These are phyloP conservation scores for Trichoderma sp. DNA, from an alignment of 2,329 filamentous ascomycete genomes.

Conservation along the genomic window DNA sequence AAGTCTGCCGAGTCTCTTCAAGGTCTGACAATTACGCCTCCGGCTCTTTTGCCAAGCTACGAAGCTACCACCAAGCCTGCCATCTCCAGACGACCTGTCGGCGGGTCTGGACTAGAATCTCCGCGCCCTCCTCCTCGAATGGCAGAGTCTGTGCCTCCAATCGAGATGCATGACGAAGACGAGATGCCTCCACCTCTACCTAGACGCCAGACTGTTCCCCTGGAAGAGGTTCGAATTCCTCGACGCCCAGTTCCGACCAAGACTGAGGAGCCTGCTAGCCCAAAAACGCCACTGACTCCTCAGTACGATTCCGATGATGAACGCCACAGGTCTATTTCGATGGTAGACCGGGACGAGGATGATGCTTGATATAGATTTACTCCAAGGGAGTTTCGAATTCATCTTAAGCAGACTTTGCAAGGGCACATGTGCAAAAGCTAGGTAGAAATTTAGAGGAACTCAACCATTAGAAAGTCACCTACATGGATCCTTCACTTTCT, in stretches of 20 bases:
- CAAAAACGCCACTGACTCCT: slow-evolving; percentile 32
- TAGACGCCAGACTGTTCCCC: slow-evolving; percentile 15
- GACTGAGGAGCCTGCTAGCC: not conserved
- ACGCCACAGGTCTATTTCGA: slow-evolving; percentile 40
- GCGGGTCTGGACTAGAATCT: not conserved
- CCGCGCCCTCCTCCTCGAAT: not conserved
- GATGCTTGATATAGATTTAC: slow-evolving; percentile 29
- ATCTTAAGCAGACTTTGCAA: not conserved
- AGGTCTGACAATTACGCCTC: slow-evolving; percentile 35
- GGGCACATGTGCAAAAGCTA: not conserved
- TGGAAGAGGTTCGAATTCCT: slow-evolving; percentile 6
- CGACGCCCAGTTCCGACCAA: slow-evolving; percentile 18
- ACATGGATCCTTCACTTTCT: not conserved
- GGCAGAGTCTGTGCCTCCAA: slow-evolving; percentile 1
- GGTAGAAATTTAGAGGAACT: not conserved
- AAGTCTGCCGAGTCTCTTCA: slow-evolving; percentile 33
- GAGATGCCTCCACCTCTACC: slow-evolving; percentile 8
- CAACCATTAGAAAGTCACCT: not conserved
- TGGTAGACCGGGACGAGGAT: slow-evolving; percentile 41
- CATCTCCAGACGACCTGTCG: slow-evolving; percentile 28
- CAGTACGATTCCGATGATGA: slow-evolving; percentile 39
- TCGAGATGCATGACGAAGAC: not conserved
- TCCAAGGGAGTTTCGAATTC: too few species aligned
- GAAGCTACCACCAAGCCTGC: slow-evolving; percentile 30
- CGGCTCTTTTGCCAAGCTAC: slow-evolving; percentile 30